Evolutionary conservation across 2,329 filamentous ascomycete species (phyloP).

Genomic region (Calonectria crousiana): DNA sequence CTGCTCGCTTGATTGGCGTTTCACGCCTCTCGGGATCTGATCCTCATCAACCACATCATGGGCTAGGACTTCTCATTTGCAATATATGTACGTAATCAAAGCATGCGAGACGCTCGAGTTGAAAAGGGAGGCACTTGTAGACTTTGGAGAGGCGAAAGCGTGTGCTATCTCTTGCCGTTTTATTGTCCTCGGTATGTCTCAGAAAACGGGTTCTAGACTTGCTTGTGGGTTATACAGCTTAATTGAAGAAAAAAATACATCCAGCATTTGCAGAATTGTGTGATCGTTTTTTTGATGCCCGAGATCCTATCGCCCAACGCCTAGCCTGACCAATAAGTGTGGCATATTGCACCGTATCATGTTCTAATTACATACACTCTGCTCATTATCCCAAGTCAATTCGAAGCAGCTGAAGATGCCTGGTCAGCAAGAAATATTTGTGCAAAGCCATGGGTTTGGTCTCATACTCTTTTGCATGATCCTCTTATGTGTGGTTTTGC

Average conservation of each 20-base stretch:
- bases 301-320: slow-evolving; percentile 16
- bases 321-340: slow-evolving; percentile 15
- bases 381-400: slow-evolving; percentile 12
- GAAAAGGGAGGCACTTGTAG: slow-evolving; percentile 30
- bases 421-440: slow-evolving; percentile 24
- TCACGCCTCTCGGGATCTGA: background rate
- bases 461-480: slow-evolving; percentile 24
- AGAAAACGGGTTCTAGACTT: slow-evolving; percentile 36
- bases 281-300: slow-evolving; percentile 2
- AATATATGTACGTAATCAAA: slow-evolving; percentile 21
- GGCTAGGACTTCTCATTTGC: slow-evolving; percentile 20
- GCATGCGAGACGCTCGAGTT: slow-evolving; percentile 14
- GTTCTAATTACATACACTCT: slow-evolving; percentile 19
- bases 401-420: slow-evolving; percentile 5
- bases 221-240: slow-evolving; percentile 32
- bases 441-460: slow-evolving; percentile 17
- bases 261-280: background rate
- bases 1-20: background rate
- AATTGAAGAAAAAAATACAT: slow-evolving; percentile 29
- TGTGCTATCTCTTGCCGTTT: slow-evolving; percentile 33
- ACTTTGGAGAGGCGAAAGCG: slow-evolving; percentile 21
- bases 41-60: slow-evolving; percentile 10
- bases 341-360: slow-evolving; percentile 1
- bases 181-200: slow-evolving; percentile 39
- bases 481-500: background rate